Conservation (phyloP, 2,329 filamentous ascomycete species). For the Arthrobotrys sphaeroides region DNA sequence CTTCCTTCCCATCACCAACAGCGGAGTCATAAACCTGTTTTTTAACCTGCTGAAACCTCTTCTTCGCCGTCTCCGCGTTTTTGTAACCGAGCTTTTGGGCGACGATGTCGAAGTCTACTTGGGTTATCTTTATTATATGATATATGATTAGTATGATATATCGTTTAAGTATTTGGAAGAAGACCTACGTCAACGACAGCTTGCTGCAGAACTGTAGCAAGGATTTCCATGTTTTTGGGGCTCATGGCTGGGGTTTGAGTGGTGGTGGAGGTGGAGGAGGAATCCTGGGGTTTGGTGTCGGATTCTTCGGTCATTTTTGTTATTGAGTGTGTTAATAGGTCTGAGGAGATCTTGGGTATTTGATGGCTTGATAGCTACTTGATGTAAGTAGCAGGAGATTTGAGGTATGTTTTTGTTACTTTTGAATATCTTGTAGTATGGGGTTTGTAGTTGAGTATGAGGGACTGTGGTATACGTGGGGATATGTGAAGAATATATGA, state of each 20-base stretch:
- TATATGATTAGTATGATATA: not conserved
- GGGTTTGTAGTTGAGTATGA: no score
- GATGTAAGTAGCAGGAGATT: no score
- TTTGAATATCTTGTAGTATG: no score
- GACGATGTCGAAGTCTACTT: slow-evolving; percentile 1
- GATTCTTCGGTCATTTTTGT: no score
- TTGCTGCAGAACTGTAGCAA: slow-evolving; percentile 13
- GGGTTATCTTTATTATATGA: not conserved
- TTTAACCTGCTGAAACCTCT: slow-evolving; percentile 13
- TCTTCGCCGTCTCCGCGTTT: slow-evolving; percentile 26
- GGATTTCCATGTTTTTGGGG: slow-evolving; percentile 25
- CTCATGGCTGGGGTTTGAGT: not conserved
- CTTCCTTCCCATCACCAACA: not conserved
- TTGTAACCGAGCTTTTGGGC: slow-evolving; percentile 22
- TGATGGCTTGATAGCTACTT: no score
- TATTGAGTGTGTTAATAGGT: no score
- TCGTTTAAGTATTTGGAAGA: no score
- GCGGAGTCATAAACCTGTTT: slow-evolving; percentile 15
- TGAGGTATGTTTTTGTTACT: no score
- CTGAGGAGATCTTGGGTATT: no score
- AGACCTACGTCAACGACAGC: not conserved
- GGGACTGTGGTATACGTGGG: no score
- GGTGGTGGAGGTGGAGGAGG: not conserved
- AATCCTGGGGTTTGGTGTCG: no score
- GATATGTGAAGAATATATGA: no score